phyloP scores from a whole-genome alignment of 164 flowering plant genomes.

The Euptelea pleiosperma region DNA sequence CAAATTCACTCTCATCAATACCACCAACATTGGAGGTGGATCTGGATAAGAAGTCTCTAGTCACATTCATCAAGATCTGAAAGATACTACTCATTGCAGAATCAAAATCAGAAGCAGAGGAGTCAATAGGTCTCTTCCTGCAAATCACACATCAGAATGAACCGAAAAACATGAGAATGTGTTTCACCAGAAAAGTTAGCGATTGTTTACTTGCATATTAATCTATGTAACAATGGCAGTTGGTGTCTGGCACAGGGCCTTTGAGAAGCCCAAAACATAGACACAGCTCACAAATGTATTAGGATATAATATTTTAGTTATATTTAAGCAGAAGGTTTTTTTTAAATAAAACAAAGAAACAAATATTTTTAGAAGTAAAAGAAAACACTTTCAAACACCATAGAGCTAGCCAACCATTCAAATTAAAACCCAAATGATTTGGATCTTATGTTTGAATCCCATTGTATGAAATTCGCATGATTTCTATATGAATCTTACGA shows the following conservation, averaged over 20 bases:
- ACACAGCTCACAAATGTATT: no score
- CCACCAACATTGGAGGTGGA: constrained; percentile 35
- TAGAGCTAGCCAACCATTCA: no score
- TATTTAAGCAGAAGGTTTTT: no score
- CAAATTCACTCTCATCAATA: constrained; percentile 78
- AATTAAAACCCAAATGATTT: no score
- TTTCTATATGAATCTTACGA: no score
- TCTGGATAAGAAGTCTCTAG: constrained; percentile 57
- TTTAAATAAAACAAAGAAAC: background rate
- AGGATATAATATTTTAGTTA: no score
- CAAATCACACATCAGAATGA: constrained; percentile 21
- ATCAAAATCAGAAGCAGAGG: constrained; percentile 68
- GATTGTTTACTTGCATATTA: background rate
- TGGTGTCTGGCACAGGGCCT: no score
- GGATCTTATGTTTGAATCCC: no score
- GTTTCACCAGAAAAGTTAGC: background rate
- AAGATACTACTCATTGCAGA: constrained; percentile 67
- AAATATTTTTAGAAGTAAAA: background rate
- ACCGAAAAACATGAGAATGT: constrained; percentile 7
- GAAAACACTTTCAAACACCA: background rate
- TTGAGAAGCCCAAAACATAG: no score
- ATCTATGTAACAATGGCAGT: no score
- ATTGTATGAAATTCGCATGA: no score
- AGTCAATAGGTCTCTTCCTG: constrained; percentile 86
- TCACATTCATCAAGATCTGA: constrained; percentile 68